Evolutionary conservation across 768 basidiomycete species (phyloP), one percentile per base, ranked within the genome.

Genomic region (Suillus subluteus): DNA sequence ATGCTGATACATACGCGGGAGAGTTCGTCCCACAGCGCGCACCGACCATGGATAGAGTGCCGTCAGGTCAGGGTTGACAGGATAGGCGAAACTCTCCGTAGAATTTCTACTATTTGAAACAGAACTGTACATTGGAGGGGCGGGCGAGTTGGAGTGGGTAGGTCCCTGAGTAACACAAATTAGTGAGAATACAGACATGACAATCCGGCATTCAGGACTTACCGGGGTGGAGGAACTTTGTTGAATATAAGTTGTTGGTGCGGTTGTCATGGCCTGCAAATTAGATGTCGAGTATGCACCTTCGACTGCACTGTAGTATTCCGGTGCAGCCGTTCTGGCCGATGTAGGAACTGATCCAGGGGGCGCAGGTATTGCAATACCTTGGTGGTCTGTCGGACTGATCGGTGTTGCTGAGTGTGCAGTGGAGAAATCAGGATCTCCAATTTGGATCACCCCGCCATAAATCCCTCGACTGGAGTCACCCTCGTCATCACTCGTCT

Each of bases 21-120:
- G 68, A 26, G 63, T 59, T 38, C 80, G 78, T 12, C 79, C 80
- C 6, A 78, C 79, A 4, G 75, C 76, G 37, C 80, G 77, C 35
- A 80, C 80, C 15, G 80, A 69, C 2, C 74, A 73, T 5, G 82
- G 83, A 68, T 81, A 79, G 40, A 79, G 64, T 74, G 76, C 73
- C 18, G 75, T 68, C 35, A 75, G 73, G 62, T 78, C 77, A 8
- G 72, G 67, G 11, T 68, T 72, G 21, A 62, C 43, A 18, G 69
- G 67, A 38, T 58, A 69, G 18, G 66, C 52, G 15, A 73, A 13
- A 52, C 70, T 73, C 48, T 79, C 80, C 21, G 67, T 59, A 2
- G 77, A 79, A 30, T 67, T 56, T 21, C 62, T 68, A 16, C 41
- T 61, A 15, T 68, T 70, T 23, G 35, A 13, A 6, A 43, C 16